Conservation (phyloP, 2,329 filamentous ascomycete genomes). For the Trichoderma atroviride region DNA sequence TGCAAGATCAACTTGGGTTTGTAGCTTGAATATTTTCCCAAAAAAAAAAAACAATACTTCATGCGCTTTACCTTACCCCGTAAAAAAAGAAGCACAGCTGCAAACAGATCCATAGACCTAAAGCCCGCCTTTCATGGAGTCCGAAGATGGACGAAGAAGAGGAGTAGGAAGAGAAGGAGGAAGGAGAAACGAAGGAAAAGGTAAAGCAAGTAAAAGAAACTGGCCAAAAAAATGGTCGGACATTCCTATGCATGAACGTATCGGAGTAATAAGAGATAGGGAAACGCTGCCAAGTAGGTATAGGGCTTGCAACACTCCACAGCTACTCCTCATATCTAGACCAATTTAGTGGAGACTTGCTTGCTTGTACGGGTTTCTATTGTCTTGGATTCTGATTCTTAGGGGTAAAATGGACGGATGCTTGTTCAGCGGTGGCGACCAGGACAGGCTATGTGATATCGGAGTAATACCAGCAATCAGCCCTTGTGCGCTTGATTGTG, state of each 20-base stretch:
- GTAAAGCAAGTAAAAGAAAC: neutral
- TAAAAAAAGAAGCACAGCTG: too few relatives aligned
- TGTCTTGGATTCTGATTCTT: neutral
- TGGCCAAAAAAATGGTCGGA: neutral
- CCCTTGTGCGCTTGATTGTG: neutral
- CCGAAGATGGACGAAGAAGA: too few relatives aligned
- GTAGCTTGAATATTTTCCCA: too few relatives aligned
- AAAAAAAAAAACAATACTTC: too few relatives aligned
- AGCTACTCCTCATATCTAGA: neutral
- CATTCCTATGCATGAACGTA: neutral
- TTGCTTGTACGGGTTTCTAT: neutral
- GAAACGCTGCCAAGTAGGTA: neutral
- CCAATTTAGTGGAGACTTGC: neutral
- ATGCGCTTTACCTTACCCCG: too few relatives aligned
- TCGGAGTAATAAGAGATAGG: neutral
- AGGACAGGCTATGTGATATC: neutral
- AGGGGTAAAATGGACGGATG: neutral
- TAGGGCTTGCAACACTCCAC: neutral
- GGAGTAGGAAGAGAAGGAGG: too few relatives aligned
- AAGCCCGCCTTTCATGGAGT: too few relatives aligned
- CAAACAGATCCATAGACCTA: too few relatives aligned
- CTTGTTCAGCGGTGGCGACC: neutral
- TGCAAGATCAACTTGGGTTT: too few relatives aligned
- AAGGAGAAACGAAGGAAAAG: neutral
- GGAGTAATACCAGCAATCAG: neutral